A percentile compares a stretch with the other conserved stretches of the same genome.
These are phyloP conservation scores for Ophiostoma australiae DNA, from an alignment of 2,329 filamentous ascomycete genomes.

Conservation along the genomic window DNA sequence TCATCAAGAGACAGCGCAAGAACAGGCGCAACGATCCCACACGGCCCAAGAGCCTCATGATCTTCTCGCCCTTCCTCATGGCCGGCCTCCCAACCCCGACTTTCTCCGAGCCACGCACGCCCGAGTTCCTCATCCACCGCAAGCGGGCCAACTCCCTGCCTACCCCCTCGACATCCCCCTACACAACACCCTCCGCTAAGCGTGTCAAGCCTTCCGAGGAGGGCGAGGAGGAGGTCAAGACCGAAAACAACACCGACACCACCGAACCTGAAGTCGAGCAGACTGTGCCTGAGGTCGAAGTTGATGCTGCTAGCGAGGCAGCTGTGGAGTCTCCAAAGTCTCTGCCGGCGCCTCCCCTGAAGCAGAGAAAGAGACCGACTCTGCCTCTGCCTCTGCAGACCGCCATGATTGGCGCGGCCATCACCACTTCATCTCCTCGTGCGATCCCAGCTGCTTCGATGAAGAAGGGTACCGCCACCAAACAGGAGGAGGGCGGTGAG, in stretches of 20 bases:
- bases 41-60: conserved; percentile 47
- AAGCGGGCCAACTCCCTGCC: conserved; percentile 50
- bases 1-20: conserved; percentile 24
- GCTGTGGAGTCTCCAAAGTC: neutral
- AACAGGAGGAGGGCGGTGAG: conserved; percentile 40
- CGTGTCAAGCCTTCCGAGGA: conserved; percentile 21
- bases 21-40: conserved; percentile 32
- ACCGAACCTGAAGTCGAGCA: neutral
- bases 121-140: conserved; percentile 30
- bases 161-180: conserved; percentile 34
- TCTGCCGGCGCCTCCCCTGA: neutral
- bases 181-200: conserved; percentile 27
- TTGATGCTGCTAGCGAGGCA: neutral
- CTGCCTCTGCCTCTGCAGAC: conserved; percentile 18
- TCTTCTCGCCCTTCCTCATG: conserved; percentile 32
- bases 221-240: conserved; percentile 14
- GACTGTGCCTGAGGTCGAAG: neutral
- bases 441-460: conserved; percentile 17
- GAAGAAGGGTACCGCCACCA: too few relatives aligned
- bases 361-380: conserved; percentile 18
- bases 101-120: conserved; percentile 36
- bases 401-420: conserved; percentile 21
- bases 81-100: conserved; percentile 35
- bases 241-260: neutral
- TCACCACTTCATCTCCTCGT: conserved; percentile 17